Evolutionary conservation across 78 protist species (phyloP).

Genomic region (Isochrysis galbana): DNA sequence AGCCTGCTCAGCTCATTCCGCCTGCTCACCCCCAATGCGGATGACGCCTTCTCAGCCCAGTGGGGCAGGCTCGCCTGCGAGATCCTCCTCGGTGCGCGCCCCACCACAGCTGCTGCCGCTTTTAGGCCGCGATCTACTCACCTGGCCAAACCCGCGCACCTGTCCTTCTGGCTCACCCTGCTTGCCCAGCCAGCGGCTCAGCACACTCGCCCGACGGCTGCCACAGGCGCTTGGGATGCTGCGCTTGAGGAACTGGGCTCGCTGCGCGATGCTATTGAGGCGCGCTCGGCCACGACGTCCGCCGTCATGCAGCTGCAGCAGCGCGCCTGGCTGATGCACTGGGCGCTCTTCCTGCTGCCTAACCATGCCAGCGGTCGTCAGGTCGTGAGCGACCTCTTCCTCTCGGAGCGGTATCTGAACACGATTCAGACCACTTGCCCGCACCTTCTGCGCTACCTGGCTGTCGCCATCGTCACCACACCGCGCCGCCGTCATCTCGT

Average conservation of each 20-base stretch:
- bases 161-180: not conserved
- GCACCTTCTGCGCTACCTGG: not conserved
- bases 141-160: not conserved
- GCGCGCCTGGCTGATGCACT: conserved; percentile 29
- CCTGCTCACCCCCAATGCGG: not conserved
- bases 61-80: conserved; percentile 36
- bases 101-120: not conserved
- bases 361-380: conserved; percentile 12
- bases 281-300: not conserved
- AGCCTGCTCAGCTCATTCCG: not conserved
- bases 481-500: not conserved
- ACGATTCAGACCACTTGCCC: not conserved
- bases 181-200: not conserved
- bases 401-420: not conserved
- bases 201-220: too few relatives aligned
- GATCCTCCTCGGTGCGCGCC: not conserved
- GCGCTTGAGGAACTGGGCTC: not conserved
- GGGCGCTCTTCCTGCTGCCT: not conserved
- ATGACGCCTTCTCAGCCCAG: not conserved
- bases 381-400: not conserved
- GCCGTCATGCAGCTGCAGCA: conserved; percentile 28
- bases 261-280: not conserved
- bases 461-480: not conserved
- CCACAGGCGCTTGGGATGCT: not conserved
- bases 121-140: not conserved